Base-by-base conservation (phyloP, 257 asterid genomes). In the Ajuga chamaepitys region DNA sequence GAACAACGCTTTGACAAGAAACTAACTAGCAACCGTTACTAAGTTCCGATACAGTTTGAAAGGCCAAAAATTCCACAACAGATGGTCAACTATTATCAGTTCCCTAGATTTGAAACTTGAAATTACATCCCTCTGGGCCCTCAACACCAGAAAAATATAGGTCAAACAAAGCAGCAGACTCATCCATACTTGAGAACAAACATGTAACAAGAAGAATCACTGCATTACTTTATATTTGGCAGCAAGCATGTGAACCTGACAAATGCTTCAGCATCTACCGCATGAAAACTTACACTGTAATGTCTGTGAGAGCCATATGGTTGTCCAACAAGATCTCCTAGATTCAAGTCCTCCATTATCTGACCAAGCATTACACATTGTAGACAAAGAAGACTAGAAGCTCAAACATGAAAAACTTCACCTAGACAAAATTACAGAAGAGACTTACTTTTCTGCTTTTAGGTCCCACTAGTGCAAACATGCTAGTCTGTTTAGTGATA, bases 291-390 rank as follows among this genome's bases (percentile, higher is more conserved):
- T 84, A 89, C 98, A 78, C 72, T 83, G 79, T 87, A 92, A 77
- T 92, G 98, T 77, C 82, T 82, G 77, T 92, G 96, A 21, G 81
- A 81, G 62, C 98, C 98, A 84, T 87, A 89, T 70, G 98, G 88
- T 69, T 75, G 93, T 75, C 89, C 96, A 77, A 83, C 73, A 68
- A 89, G 77, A 76, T 87, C 95, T 35, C 80, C 85, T 10, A 92
- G 88, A 83, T 77, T 76, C 80, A 92, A 72, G 71, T 76, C 81
- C 76, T 85, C 87, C 87, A 92, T 79, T 70, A 89, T 74, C 98
- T 92, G 91, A 59, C 55, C 74, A 74, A 75, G 68, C 32, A 58
- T 62, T 73, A 78, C 52, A 78, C 24, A 59, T 69, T 58, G n/a
- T n/a, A 45, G 56, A 57, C 40, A 65, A 32, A 58, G 75, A 44